Evolutionary conservation across 176 grass and related monocot species (phyloP), one percentile per base, ranked within the genome.

Genomic region (Zoysia japonica): DNA sequence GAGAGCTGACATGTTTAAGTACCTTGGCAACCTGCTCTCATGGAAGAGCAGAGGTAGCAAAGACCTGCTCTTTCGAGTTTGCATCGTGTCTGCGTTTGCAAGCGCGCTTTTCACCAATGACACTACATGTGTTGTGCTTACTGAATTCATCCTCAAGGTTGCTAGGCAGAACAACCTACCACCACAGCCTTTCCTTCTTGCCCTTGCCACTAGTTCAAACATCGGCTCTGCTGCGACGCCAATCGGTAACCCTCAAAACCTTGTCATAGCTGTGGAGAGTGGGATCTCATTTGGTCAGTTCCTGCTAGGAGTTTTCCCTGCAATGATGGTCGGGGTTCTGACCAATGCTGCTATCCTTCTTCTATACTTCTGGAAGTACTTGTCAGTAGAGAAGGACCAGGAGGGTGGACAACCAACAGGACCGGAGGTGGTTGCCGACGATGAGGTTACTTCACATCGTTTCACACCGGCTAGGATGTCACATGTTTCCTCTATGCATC

Each of bases 401-500:
- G 87, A 87, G n/a, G 82, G 79, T 17, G 89, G 57, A 2, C 60
- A 4, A 1, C 4, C 74, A 7, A 41, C 47, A 45, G 82, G 71
- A 1, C 78, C 82, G 0, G 91, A 97, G 17, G 39, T 90, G 63
- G 68, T 91, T 13, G 80, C 75, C 4, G 91, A 90, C 12, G 83
- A 86, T 9, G 89, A 93, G 67, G 89, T 90, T 39, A 74, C 75
- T 5, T 94, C 91, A 46, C 94, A 97, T 51, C 80, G 94, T n/a
- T 97, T 97, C 71, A 94, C 91, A 41, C 94, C 94, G 0, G 94
- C 94, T 14, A 97, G 89, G 47, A 90, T 97, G 94, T 97, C 94
- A 0, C 91, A 97, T 40, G 87, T 78, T 17, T 89, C 90, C 28
- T 90, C 84, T 4, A 16, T 93, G 55, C 81, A 82, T 76, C 89